phyloP scores from a whole-genome alignment of 441 rosid species.

The Codiaeum variegatum region DNA sequence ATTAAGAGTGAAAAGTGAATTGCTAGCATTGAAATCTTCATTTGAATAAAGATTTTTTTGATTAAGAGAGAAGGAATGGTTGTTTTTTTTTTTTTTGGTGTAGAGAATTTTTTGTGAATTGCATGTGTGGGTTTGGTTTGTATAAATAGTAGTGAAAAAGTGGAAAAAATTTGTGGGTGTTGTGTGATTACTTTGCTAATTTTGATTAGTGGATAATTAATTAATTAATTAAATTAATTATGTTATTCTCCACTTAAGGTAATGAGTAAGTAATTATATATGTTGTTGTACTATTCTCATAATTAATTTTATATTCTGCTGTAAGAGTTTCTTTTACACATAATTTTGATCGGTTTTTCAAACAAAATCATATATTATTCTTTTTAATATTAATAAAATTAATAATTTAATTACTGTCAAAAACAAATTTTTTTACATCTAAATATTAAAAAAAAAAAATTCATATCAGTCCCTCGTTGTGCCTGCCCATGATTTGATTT shows the following conservation, averaged over 20 bases:
- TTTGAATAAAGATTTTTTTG: not conserved
- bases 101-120: not conserved
- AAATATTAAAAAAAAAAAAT: too few relatives aligned
- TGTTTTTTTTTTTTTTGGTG: not conserved
- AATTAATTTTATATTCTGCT: too few relatives aligned
- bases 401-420: too few relatives aligned
- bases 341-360: too few relatives aligned
- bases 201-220: conserved; percentile 25
- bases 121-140: conserved; percentile 20
- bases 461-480: too few relatives aligned
- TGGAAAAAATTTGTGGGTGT: conserved; percentile 15
- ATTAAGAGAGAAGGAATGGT: conserved; percentile 13
- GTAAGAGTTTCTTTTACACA: too few relatives aligned
- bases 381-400: too few relatives aligned
- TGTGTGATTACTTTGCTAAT: conserved; percentile 26
- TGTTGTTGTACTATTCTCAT: too few relatives aligned
- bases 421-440: too few relatives aligned
- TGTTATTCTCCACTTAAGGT: not conserved
- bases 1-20: conserved; percentile 21
- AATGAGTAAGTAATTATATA: not conserved
- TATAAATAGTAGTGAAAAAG: conserved; percentile 24
- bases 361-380: too few relatives aligned
- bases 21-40: conserved; percentile 22
- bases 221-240: not conserved
- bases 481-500: too few relatives aligned